Percentiles rank a stretch among this genome's conserved stretches.
Evolutionary conservation across 305 asterid genomes (phyloP).

Genomic region (Fraxinus greggii): DNA sequence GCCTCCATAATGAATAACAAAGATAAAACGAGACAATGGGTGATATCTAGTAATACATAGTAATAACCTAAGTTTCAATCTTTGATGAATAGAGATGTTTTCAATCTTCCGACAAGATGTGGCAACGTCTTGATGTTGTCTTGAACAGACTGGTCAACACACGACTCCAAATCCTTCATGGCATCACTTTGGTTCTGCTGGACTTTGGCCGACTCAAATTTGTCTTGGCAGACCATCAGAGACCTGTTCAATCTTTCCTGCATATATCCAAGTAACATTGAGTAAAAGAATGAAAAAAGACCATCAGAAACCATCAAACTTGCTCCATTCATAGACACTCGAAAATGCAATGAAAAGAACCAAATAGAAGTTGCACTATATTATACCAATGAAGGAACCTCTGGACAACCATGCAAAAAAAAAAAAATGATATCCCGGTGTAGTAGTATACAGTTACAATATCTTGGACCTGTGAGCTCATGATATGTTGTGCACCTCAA

Average conservation of each 20-base stretch:
- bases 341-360: neutral
- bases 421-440: neutral
- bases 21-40: neutral
- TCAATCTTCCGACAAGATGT: constrained; percentile 63
- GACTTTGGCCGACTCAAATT: constrained; percentile 61
- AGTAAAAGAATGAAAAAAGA: no score
- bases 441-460: neutral
- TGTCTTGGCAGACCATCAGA: constrained; percentile 82
- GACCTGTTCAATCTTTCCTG: constrained; percentile 77
- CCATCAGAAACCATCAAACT: neutral
- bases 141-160: constrained; percentile 64
- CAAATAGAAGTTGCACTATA: neutral
- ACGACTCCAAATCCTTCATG: constrained; percentile 59
- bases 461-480: neutral
- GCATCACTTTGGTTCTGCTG: constrained; percentile 44
- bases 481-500: neutral
- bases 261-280: neutral
- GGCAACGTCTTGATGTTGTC: constrained; percentile 64
- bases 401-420: neutral
- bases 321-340: neutral
- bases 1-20: constrained; percentile 7
- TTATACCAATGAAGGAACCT: neutral
- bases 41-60: neutral
- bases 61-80: constrained; percentile 26
- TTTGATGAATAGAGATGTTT: constrained; percentile 43